These are phyloP conservation scores for Hordeum pubiflorum DNA, from an alignment of 202 grass and related monocot genomes.

Conservation along the genomic window DNA sequence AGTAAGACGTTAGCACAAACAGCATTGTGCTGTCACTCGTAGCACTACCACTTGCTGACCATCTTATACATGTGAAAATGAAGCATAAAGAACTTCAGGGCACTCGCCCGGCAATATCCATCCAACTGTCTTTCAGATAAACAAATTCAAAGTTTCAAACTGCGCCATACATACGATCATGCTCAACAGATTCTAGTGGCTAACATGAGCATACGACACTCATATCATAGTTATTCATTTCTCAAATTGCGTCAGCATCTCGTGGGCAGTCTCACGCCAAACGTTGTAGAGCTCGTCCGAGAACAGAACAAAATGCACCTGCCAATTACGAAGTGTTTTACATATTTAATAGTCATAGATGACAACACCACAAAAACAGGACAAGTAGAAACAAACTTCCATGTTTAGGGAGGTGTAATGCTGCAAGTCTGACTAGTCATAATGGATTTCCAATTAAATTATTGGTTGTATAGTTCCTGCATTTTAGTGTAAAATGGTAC, in stretches of 20 bases:
- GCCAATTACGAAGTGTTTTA: background rate
- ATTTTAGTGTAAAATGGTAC: background rate
- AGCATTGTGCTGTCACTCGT: too few relatives aligned
- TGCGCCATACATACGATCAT: background rate
- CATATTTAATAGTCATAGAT: background rate
- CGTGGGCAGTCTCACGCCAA: conserved; percentile 64
- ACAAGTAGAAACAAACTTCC: background rate
- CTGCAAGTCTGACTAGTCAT: background rate
- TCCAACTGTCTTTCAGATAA: background rate
- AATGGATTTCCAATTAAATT: background rate
- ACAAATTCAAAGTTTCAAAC: background rate
- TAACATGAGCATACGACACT: background rate
- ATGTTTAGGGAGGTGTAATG: background rate
- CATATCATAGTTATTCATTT: conserved; percentile 15
- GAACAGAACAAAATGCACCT: conserved; percentile 97
- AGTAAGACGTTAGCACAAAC: too few relatives aligned
- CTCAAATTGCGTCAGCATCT: conserved; percentile 30
- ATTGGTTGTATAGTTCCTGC: background rate
- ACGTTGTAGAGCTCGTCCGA: conserved; percentile 53
- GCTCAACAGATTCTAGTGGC: background rate
- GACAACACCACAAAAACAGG: background rate
- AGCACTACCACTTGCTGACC: background rate
- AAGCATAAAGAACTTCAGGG: background rate
- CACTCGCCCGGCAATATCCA: background rate
- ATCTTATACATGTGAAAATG: background rate